Percentiles rank a stretch among this genome's conserved stretches.
Conservation (phyloP, 2,329 filamentous ascomycete genomes). For the Xylaria sp. region DNA sequence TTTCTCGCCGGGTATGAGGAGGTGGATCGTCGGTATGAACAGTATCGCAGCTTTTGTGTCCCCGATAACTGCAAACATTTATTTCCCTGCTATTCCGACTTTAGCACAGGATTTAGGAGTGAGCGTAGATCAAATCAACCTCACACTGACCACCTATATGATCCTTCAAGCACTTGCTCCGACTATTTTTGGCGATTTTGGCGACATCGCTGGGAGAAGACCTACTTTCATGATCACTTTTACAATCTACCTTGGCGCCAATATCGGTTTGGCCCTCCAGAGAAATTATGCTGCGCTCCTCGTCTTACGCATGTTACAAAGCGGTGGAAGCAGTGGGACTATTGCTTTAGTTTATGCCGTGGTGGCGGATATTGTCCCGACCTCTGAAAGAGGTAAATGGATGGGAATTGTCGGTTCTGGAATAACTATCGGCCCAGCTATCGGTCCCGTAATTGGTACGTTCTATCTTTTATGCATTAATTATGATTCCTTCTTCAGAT, state of each 20-base stretch:
- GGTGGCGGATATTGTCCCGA: conserved; percentile 76
- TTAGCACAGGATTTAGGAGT: conserved; percentile 54
- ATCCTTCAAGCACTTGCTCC: conserved; percentile 71
- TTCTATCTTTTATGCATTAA: neutral
- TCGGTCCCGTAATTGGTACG: conserved; percentile 46
- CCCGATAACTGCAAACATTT: conserved; percentile 69
- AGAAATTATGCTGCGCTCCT: conserved; percentile 67
- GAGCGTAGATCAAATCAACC: conserved; percentile 55
- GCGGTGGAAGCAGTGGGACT: conserved; percentile 72
- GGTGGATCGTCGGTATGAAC: conserved; percentile 65
- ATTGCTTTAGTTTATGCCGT: conserved; percentile 77
- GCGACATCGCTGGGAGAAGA: conserved; percentile 68
- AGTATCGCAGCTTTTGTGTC: conserved; percentile 64
- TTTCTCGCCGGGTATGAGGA: conserved; percentile 56
- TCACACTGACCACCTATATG: conserved; percentile 69
- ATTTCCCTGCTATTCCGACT: conserved; percentile 57
- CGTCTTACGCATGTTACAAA: conserved; percentile 70
- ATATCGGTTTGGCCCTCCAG: conserved; percentile 68
- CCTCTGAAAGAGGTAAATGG: conserved; percentile 76
- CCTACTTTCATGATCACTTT: conserved; percentile 70
- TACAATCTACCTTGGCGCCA: conserved; percentile 66
- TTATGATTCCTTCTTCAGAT: neutral
- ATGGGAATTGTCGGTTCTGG: conserved; percentile 73
- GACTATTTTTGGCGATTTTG: conserved; percentile 69
- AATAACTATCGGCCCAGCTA: conserved; percentile 64